Conservation (phyloP, 192 early-diverging fungal genomes). For the Backusella tarrabulga region DNA sequence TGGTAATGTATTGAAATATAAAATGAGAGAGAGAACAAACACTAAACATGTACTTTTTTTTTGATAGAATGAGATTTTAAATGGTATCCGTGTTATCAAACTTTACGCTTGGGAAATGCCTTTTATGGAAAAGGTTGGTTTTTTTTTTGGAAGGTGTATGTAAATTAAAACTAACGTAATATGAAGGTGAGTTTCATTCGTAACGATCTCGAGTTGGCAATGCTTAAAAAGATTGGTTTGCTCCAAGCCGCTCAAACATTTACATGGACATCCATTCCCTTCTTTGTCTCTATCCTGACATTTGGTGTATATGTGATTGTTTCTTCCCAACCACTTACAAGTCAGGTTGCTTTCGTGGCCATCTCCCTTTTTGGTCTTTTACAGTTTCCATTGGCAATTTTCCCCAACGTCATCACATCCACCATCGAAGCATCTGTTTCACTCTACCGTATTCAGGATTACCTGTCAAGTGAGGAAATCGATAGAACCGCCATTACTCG, state of each 20-base stretch:
- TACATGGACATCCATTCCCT: constrained; percentile 82
- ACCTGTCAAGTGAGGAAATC: constrained; percentile 80
- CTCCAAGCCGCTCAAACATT: constrained; percentile 68
- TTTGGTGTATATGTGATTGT: constrained; percentile 76
- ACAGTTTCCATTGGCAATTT: constrained; percentile 81
- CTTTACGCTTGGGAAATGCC: constrained; percentile 91
- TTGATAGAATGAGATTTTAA: constrained; percentile 73
- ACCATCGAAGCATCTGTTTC: constrained; percentile 82
- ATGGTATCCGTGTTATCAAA: constrained; percentile 94
- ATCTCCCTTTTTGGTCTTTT: constrained; percentile 90
- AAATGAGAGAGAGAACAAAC: not conserved
- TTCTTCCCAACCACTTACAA: constrained; percentile 49
- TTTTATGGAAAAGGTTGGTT: constrained; percentile 66
- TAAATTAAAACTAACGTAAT: not conserved
- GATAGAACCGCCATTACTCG: constrained; percentile 61
- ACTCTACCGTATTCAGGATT: constrained; percentile 74
- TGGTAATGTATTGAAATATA: constrained; percentile 6
- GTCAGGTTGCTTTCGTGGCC: constrained; percentile 79
- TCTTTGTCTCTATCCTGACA: constrained; percentile 81
- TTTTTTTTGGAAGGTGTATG: constrained; percentile 35
- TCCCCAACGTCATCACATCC: constrained; percentile 79
- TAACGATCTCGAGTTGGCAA: constrained; percentile 71
- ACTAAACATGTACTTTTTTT: not conserved
- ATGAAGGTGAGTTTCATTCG: constrained; percentile 55
- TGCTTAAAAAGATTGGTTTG: constrained; percentile 70